Evolutionary conservation across 345 rosid species (phyloP).

Genomic region (Citropsis articulata): DNA sequence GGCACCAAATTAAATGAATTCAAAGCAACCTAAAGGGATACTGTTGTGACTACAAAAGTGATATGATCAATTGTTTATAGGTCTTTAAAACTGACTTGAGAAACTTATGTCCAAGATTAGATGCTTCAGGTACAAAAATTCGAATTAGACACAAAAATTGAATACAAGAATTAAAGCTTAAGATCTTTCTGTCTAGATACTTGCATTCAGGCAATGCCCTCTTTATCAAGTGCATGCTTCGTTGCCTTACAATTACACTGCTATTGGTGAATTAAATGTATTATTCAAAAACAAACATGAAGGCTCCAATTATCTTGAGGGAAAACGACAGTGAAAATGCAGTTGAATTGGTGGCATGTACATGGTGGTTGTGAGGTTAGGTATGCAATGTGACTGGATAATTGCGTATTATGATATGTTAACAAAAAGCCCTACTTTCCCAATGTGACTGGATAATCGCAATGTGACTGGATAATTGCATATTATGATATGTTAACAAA

Average conservation of each 20-base stretch:
- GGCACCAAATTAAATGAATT: neutral
- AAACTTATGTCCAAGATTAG: neutral
- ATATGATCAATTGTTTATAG: neutral
- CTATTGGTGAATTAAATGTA: neutral
- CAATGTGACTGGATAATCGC: too few species aligned
- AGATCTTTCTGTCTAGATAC: neutral
- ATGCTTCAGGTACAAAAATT: neutral
- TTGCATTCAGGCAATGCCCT: neutral
- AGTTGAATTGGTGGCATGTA: neutral
- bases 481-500: neutral
- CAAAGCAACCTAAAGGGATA: neutral
- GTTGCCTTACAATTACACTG: neutral
- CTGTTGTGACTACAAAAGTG: neutral
- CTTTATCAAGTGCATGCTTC: slow-evolving; percentile 1
- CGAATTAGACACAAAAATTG: neutral
- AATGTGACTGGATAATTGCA: slow-evolving; percentile 14
- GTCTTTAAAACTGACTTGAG: neutral
- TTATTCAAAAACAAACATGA: neutral
- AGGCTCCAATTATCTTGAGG: neutral
- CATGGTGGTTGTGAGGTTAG: slow-evolving; percentile 3
- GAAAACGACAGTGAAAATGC: neutral
- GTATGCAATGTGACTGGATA: slow-evolving; percentile 8
- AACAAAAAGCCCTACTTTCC: slow-evolving; percentile 1
- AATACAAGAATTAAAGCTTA: neutral
- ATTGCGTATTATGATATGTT: slow-evolving; percentile 5